Evolutionary conservation across 1,139 yeast species (phyloP).

Genomic region (Arxiozyma bovina): DNA sequence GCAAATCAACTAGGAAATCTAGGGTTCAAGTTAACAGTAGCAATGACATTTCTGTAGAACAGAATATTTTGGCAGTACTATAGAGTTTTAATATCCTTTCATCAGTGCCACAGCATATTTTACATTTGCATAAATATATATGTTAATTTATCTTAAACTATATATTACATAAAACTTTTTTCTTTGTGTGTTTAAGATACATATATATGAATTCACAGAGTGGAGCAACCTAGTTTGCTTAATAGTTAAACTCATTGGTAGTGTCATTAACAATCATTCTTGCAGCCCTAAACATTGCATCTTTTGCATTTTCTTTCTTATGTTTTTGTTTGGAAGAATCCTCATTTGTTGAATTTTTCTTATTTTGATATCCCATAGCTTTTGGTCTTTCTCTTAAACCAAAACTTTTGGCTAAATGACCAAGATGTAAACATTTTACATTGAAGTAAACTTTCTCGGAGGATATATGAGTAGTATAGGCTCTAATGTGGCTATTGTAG

Average conservation of each 20-base stretch:
- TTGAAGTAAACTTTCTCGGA: constrained; percentile 73
- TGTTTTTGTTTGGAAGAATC: constrained; percentile 28
- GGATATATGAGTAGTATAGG: constrained; percentile 91
- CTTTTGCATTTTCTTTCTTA: constrained; percentile 52
- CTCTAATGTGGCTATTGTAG: constrained; percentile 82
- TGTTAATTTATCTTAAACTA: neutral
- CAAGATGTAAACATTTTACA: constrained; percentile 74
- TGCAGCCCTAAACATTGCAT: constrained; percentile 73
- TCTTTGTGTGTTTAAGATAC: too few species aligned
- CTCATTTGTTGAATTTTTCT: constrained; percentile 24
- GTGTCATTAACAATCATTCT: constrained; percentile 54
- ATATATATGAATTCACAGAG: neutral
- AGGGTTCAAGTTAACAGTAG: constrained; percentile 20
- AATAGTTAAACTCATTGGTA: constrained; percentile 65
- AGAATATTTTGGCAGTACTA: constrained; percentile 21
- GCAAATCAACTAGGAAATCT: constrained; percentile 7
- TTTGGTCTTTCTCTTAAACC: constrained; percentile 93
- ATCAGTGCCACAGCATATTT: neutral
- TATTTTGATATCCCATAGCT: constrained; percentile 42
- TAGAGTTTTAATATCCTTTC: constrained; percentile 3
- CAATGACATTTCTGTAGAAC: constrained; percentile 18
- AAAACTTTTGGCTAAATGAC: constrained; percentile 90
- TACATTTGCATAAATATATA: neutral
- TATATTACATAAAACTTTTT: neutral
- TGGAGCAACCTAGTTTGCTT: neutral